Evolutionary conservation across 2,329 filamentous ascomycete species (phyloP).

Genomic region (Tolypocladium sp.): DNA sequence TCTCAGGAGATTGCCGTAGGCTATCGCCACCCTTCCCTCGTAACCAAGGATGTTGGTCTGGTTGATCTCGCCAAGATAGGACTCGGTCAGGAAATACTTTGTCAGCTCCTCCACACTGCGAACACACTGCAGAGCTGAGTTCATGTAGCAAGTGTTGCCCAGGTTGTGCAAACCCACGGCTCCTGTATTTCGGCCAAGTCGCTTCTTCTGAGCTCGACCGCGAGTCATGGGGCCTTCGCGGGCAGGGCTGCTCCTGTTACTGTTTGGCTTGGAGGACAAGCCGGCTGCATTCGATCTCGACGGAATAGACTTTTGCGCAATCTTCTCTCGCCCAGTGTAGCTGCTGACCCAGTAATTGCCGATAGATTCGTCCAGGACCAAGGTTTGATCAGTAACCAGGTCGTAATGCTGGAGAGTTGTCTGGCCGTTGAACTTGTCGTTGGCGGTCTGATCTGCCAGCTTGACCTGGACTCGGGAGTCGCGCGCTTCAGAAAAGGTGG

Average conservation of each 20-base stretch:
- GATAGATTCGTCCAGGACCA: conserved; percentile 77
- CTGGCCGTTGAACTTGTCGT: conserved; percentile 69
- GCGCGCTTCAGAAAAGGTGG: conserved; percentile 39
- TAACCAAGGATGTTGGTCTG: conserved; percentile 76
- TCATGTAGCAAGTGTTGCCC: conserved; percentile 99
- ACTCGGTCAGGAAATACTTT: conserved; percentile 73
- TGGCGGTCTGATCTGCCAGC: conserved; percentile 55
- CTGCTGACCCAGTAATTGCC: conserved; percentile 50
- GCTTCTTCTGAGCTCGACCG: conserved; percentile 60
- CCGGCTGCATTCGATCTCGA: conserved; percentile 16
- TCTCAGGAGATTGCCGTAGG: conserved; percentile 67
- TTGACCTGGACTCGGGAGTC: conserved; percentile 13
- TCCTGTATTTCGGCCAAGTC: conserved; percentile 61
- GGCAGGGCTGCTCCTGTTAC: conserved; percentile 61
- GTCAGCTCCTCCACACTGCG: conserved; percentile 89
- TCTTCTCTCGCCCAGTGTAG: conserved; percentile 24
- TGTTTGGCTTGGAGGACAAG: conserved; percentile 26
- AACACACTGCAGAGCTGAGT: conserved; percentile 90
- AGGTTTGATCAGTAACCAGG: conserved; percentile 61
- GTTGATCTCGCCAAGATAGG: conserved; percentile 77
- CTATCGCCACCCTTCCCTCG: conserved; percentile 75
- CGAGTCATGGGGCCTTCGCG: conserved; percentile 55
- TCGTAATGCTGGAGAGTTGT: conserved; percentile 56
- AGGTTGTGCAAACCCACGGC: conserved; percentile 81
- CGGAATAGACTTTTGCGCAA: conserved; percentile 26